A percentile compares a stretch with the other conserved stretches of the same genome.
Conservation (phyloP, 768 basidiomycete genomes). For the Rhodotorula babjevae region DNA sequence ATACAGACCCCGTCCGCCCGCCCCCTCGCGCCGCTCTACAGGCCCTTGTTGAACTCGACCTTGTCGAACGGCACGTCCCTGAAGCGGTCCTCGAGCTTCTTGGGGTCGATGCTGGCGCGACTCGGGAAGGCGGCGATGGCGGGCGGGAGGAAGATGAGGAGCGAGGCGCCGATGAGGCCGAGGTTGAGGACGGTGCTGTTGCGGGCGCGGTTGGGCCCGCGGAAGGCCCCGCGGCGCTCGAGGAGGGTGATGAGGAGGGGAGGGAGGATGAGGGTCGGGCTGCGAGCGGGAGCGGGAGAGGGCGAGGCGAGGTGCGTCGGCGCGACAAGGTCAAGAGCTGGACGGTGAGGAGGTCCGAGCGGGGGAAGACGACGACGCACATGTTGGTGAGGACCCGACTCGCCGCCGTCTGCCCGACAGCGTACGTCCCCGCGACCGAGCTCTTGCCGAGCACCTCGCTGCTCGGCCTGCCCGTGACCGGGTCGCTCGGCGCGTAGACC, state of each 20-base stretch:
- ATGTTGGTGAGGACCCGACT: constrained; percentile 49
- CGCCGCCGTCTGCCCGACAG: constrained; percentile 49
- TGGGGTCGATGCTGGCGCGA: constrained; percentile 45
- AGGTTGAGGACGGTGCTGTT: constrained; percentile 45
- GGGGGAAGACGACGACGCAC: constrained; percentile 38
- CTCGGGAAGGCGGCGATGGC: constrained; percentile 51
- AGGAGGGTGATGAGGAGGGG: constrained; percentile 49
- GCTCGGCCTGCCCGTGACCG: constrained; percentile 7
- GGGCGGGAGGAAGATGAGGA: constrained; percentile 50
- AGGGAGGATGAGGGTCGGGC: constrained; percentile 50
- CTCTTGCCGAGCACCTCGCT: constrained; percentile 47
- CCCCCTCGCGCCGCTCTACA: constrained; percentile 30
- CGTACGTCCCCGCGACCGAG: constrained; percentile 47
- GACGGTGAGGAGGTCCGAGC: not conserved
- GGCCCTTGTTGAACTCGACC: constrained; percentile 51
- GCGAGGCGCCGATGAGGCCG: constrained; percentile 47
- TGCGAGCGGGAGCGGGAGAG: constrained; percentile 20
- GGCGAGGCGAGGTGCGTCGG: too few relatives aligned
- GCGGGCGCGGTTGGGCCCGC: constrained; percentile 45
- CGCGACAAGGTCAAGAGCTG: too few relatives aligned
- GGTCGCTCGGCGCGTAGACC: constrained; percentile 32
- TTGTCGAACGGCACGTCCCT: constrained; percentile 37
- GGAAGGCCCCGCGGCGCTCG: constrained; percentile 45
- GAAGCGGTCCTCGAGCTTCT: constrained; percentile 47
- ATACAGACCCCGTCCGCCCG: too few relatives aligned